A percentile compares a stretch with the other conserved stretches of the same genome.
Conservation (phyloP, 2,329 filamentous ascomycete genomes). For the Drechslerella stenobrocha region DNA sequence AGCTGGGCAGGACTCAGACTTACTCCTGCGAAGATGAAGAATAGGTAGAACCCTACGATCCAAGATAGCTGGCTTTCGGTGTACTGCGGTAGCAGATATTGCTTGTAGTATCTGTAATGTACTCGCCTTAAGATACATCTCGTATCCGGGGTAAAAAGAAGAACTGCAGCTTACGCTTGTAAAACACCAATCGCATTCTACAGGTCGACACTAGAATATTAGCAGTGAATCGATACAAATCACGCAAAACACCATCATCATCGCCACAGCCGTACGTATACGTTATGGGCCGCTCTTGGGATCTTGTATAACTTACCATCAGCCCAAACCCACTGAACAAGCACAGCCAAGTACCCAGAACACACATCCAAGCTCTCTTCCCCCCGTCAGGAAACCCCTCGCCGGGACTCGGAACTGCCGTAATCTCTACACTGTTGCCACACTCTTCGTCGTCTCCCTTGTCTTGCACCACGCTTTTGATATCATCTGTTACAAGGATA, state of each 20-base stretch:
- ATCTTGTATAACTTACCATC: slow-evolving; percentile 17
- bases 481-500: slow-evolving; percentile 31
- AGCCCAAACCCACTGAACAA: slow-evolving; percentile 43
- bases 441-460: slow-evolving; percentile 17
- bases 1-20: slow-evolving; percentile 7
- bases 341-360: slow-evolving; percentile 41
- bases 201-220: neutral
- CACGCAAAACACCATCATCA: neutral
- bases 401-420: slow-evolving; percentile 7
- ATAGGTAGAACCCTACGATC: slow-evolving; percentile 42
- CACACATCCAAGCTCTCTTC: slow-evolving; percentile 37
- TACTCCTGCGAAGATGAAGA: slow-evolving; percentile 42
- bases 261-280: no score
- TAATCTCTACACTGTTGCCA: neutral
- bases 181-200: slow-evolving; percentile 46
- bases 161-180: slow-evolving; percentile 28
- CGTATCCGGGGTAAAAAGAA: neutral
- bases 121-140: neutral
- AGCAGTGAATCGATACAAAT: no score
- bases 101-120: slow-evolving; percentile 34
- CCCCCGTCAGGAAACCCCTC: slow-evolving; percentile 44
- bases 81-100: slow-evolving; percentile 41
- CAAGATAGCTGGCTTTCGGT: slow-evolving; percentile 45
- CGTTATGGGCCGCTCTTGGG: neutral
- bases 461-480: slow-evolving; percentile 10